Evolutionary conservation across 148 eudicot species (phyloP).

Genomic region (Camellia granthamiana): DNA sequence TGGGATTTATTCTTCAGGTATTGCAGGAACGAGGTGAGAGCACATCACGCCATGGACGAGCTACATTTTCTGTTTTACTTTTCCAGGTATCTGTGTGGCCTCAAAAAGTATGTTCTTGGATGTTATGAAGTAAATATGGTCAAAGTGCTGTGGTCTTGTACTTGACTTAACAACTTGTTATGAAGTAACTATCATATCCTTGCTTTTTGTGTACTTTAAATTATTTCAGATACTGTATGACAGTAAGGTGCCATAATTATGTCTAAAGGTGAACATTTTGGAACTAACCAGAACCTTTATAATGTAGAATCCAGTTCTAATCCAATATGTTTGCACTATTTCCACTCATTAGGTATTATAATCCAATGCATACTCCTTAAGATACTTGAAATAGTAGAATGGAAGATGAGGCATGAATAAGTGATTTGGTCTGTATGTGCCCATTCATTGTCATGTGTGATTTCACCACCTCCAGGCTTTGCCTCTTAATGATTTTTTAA

Average conservation of each 20-base stretch:
- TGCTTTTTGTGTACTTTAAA: background rate
- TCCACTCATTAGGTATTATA: slow-evolving; percentile 2
- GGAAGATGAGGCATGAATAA: too few relatives aligned
- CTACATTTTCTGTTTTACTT: slow-evolving; percentile 95
- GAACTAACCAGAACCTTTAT: background rate
- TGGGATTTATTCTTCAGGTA: slow-evolving; percentile 51
- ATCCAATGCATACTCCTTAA: too few relatives aligned
- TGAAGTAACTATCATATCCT: background rate
- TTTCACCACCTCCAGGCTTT: slow-evolving; percentile 3
- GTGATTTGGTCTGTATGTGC: too few relatives aligned
- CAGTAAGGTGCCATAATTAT: background rate
- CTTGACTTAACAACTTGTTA: slow-evolving; percentile 5
- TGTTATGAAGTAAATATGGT: slow-evolving; percentile 4
- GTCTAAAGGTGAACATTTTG: slow-evolving; percentile 1
- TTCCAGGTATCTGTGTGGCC: slow-evolving; percentile 62
- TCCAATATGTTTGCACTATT: background rate
- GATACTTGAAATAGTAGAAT: too few relatives aligned
- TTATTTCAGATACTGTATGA: background rate
- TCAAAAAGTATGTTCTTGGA: slow-evolving; percentile 4
- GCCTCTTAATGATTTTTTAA: background rate
- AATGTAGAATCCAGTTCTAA: background rate
- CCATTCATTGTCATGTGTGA: background rate
- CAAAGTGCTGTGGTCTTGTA: background rate
- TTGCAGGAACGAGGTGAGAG: slow-evolving; percentile 99
- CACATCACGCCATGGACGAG: slow-evolving; percentile 99